Base-by-base conservation (phyloP, 164 flowering plant species). In the Cinnamomum chago region DNA sequence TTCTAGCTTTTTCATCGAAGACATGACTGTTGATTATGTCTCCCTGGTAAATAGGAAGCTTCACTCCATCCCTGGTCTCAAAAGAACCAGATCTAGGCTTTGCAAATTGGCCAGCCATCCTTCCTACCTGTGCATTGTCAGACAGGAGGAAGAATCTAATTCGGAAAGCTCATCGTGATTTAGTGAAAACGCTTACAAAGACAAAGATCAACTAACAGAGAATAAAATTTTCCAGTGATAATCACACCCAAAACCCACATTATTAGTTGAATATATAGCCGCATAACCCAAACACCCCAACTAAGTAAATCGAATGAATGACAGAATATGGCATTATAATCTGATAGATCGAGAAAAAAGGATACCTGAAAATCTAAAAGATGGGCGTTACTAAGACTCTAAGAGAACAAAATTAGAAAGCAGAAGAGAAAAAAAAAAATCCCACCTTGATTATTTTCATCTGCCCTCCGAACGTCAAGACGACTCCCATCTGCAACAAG, bases 41-140 rank as follows among this genome's bases (percentile, higher is more conserved):
- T 76, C 87, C 87, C 52, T 80, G 76, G 72, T 85, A 85, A 79
- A 82, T 85, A 2, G 87, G 87, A 1, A 83, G 84, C 78, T 72
- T 81, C 74, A 85, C 83, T 22, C 85, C 87, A 79, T 85, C 81
- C 64, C 76, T 81, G 50, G 23, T 66, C 80, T 85, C 87, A 75
- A 79, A 79, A 13, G 78, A 76, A 50, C 78, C 81, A 13, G 87
- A 85, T 60, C 87, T 79, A 13, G 87, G 87, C 67, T 84, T 84
- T 15, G 86, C 84, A 69, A 84, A 84, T 79, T 84, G 86, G 28
- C 86, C 86, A 65, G 86, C 86, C 84, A 84, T 84, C 76, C 86
- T 71, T 75, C 86, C 84, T 27, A 84, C 84, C 84, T 82, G 65
- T 71, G 40, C 28, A 62, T 62, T 22, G 20, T 62, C 24, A 22